Percentiles rank a stretch among this genome's conserved stretches.
Conservation (phyloP, 2,329 filamentous ascomycete species). For the Graphium sp. region DNA sequence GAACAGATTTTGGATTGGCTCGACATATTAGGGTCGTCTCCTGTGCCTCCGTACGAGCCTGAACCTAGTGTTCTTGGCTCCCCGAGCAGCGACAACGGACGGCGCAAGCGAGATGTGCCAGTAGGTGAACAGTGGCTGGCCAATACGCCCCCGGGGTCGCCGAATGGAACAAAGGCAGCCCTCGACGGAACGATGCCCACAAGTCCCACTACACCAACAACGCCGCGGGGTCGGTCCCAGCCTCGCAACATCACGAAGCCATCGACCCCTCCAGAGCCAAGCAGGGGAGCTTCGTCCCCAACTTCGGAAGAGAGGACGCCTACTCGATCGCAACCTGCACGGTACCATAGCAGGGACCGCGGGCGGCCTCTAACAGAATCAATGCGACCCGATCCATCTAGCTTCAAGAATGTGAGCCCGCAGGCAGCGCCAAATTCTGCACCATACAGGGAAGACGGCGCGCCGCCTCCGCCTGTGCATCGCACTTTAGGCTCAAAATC, state of each 20-base stretch:
- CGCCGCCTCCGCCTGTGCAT: slow-evolving; percentile 37
- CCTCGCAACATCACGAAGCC: slow-evolving; percentile 6
- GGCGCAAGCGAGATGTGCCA: slow-evolving; percentile 12
- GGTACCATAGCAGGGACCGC: no score
- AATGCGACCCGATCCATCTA: slow-evolving; percentile 14
- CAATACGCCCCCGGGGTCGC: slow-evolving; percentile 1
- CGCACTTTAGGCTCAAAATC: slow-evolving; percentile 21
- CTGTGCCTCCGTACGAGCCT: slow-evolving; percentile 25
- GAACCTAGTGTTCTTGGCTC: slow-evolving; percentile 15
- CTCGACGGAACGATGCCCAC: slow-evolving; percentile 1
- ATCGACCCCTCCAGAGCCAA: not conserved
- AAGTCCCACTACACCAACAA: slow-evolving; percentile 8
- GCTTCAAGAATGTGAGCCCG: slow-evolving; percentile 14
- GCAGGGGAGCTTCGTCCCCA: not conserved
- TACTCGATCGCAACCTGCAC: no score
- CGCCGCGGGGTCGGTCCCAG: slow-evolving; percentile 16
- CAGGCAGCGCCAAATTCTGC: slow-evolving; percentile 11
- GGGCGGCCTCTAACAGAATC: no score
- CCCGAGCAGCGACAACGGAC: no score
- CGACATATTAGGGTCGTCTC: slow-evolving; percentile 47
- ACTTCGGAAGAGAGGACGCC: no score
- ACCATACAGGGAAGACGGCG: slow-evolving; percentile 31
- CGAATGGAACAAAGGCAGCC: no score
- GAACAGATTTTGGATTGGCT: slow-evolving; percentile 76
- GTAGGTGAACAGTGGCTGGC: slow-evolving; percentile 11